These are phyloP conservation scores for Blepharisma undulans DNA, from an alignment of 169 alveolate genomes.

Conservation along the genomic window DNA sequence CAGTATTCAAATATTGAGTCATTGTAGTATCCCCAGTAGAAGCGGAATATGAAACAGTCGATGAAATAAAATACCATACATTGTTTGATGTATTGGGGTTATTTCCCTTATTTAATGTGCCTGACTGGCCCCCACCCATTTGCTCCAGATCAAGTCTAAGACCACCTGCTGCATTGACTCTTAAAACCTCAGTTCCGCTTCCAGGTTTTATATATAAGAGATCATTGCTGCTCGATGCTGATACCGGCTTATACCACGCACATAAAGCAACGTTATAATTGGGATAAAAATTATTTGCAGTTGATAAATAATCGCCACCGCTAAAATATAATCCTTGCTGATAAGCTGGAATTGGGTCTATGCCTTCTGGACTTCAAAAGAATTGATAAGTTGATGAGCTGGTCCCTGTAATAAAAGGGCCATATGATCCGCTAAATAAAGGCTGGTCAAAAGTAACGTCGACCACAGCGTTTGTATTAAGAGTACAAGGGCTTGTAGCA, in stretches of 20 bases:
- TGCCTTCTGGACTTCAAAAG: neutral
- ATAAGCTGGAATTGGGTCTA: conserved; percentile 24
- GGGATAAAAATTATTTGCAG: neutral
- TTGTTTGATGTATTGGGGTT: neutral
- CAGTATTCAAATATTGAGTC: neutral
- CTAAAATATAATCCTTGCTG: neutral
- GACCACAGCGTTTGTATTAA: neutral
- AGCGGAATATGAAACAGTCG: neutral
- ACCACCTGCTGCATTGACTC: neutral
- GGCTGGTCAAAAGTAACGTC: neutral
- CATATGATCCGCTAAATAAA: neutral
- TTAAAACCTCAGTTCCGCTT: neutral
- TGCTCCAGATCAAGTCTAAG: neutral
- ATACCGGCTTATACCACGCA: neutral
- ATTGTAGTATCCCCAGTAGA: neutral
- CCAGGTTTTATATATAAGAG: neutral
- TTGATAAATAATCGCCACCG: neutral
- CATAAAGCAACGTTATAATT: neutral
- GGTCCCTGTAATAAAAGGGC: neutral
- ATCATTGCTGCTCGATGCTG: neutral
- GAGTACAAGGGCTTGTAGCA: neutral
- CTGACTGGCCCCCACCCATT: neutral
- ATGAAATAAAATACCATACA: neutral
- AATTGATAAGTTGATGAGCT: neutral
- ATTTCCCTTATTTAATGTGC: neutral